Percentiles rank a stretch among this genome's conserved stretches.
Conservation (phyloP, 2,329 filamentous ascomycete genomes). For the Exophiala alcalophila region DNA sequence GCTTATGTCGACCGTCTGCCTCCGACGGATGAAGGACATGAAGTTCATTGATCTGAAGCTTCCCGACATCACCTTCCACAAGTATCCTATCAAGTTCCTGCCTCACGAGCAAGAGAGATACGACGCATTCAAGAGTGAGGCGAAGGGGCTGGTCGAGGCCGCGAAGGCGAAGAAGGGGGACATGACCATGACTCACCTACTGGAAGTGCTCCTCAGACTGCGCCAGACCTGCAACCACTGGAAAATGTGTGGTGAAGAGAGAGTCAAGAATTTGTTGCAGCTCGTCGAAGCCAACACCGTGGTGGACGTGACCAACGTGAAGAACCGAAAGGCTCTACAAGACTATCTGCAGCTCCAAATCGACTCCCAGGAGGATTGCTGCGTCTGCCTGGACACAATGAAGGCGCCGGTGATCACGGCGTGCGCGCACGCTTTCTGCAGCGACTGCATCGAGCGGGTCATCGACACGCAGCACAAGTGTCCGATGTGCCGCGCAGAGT, state of each 20-base stretch:
- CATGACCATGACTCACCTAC: constrained; percentile 67
- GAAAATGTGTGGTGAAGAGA: constrained; percentile 68
- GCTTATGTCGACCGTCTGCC: constrained; percentile 75
- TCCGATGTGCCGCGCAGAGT: constrained; percentile 73
- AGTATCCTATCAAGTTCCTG: constrained; percentile 71
- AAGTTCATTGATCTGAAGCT: constrained; percentile 77
- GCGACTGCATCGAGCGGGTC: constrained; percentile 68
- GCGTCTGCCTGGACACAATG: constrained; percentile 73
- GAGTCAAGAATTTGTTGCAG: constrained; percentile 68
- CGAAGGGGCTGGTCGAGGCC: constrained; percentile 59
- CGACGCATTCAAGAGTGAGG: constrained; percentile 62
- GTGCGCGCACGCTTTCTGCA: constrained; percentile 79
- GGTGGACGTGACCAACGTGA: constrained; percentile 63
- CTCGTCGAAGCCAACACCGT: constrained; percentile 65
- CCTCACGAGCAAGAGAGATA: constrained; percentile 75
- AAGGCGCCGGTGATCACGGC: constrained; percentile 75
- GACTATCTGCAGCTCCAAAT: constrained; percentile 72
- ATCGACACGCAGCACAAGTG: constrained; percentile 76
- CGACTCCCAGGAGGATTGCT: constrained; percentile 77
- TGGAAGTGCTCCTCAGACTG: constrained; percentile 78
- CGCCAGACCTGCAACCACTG: constrained; percentile 88
- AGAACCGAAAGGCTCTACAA: constrained; percentile 70
- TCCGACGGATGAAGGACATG: constrained; percentile 85
- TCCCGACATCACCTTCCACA: constrained; percentile 72
- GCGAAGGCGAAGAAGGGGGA: constrained; percentile 42